Evolutionary conservation across 768 basidiomycete genomes (phyloP).

Genomic region (Plicaturopsis crispa): DNA sequence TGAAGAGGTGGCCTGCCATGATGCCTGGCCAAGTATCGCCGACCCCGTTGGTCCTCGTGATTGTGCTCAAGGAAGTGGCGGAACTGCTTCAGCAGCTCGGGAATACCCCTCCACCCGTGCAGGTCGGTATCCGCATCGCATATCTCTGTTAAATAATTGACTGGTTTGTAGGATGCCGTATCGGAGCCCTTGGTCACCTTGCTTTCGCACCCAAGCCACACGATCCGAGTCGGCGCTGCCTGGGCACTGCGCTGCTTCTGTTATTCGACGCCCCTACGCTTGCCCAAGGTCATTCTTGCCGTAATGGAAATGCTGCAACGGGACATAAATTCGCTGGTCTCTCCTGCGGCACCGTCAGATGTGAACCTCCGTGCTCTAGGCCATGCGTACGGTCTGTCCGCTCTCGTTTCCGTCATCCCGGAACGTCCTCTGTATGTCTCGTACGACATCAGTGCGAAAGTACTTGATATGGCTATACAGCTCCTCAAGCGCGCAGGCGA

Average conservation of each 20-base stretch:
- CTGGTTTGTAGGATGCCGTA: conserved; percentile 59
- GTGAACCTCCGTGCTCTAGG: conserved; percentile 69
- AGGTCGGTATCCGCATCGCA: conserved; percentile 33
- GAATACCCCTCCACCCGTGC: conserved; percentile 84
- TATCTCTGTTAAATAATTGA: neutral
- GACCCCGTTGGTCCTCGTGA: conserved; percentile 54
- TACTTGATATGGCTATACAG: conserved; percentile 85
- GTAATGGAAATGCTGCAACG: conserved; percentile 80
- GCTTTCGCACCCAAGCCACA: conserved; percentile 80
- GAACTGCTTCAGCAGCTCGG: conserved; percentile 85
- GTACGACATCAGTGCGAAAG: conserved; percentile 85
- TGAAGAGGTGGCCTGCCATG: conserved; percentile 90
- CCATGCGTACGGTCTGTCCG: conserved; percentile 85
- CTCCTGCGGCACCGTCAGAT: conserved; percentile 67
- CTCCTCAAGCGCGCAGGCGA: conserved; percentile 88
- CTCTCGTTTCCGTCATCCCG: conserved; percentile 79
- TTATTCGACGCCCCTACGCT: conserved; percentile 76
- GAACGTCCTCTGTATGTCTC: conserved; percentile 89
- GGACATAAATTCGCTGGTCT: conserved; percentile 67
- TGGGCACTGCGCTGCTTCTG: conserved; percentile 91
- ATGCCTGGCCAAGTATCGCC: conserved; percentile 81
- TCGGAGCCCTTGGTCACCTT: conserved; percentile 80
- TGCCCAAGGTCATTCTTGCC: conserved; percentile 71
- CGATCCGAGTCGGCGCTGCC: conserved; percentile 78
- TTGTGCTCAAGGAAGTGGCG: conserved; percentile 78